A percentile compares a stretch with the other conserved stretches of the same genome.
These are phyloP conservation scores for Dalbergia cochinchinensis DNA, from an alignment of 306 rosid species.

Conservation along the genomic window DNA sequence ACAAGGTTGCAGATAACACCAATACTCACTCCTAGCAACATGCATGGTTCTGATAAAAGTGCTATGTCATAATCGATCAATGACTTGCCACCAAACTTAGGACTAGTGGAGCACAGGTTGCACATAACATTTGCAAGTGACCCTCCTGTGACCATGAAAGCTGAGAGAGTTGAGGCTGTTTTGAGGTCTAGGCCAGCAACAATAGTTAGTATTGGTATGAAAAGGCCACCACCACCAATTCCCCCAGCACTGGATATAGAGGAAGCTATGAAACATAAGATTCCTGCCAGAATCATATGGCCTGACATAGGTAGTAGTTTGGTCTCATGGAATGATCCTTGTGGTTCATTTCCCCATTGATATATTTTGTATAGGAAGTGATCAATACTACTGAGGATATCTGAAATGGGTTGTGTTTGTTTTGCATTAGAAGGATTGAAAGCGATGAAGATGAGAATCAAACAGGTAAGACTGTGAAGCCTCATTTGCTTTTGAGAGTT, in stretches of 20 bases:
- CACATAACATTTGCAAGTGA: constrained; percentile 76
- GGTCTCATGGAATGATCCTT: constrained; percentile 40
- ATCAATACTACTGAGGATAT: constrained; percentile 16
- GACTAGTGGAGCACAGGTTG: constrained; percentile 53
- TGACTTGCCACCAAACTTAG: constrained; percentile 60
- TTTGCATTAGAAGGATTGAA: constrained; percentile 60
- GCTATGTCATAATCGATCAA: constrained; percentile 80
- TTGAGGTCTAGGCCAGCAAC: constrained; percentile 79
- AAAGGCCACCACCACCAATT: constrained; percentile 87
- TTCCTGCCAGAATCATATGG: constrained; percentile 54
- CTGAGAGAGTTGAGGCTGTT: constrained; percentile 82
- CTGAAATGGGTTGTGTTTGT: constrained; percentile 50
- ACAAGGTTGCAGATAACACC: constrained; percentile 87
- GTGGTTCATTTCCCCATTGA: constrained; percentile 44
- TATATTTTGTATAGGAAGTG: constrained; percentile 44
- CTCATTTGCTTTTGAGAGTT: constrained; percentile 45
- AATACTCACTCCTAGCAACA: constrained; percentile 83
- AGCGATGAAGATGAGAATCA: constrained; percentile 47
- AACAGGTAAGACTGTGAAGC: constrained; percentile 31
- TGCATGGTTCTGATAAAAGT: constrained; percentile 78
- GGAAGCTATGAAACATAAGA: constrained; percentile 71
- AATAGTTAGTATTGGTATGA: constrained; percentile 73
- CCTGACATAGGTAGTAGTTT: constrained; percentile 46
- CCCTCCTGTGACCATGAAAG: constrained; percentile 96
- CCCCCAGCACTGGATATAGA: constrained; percentile 93